Percentiles rank a stretch among this genome's conserved stretches.
Evolutionary conservation across 805 yeast species (phyloP).

Genomic region (Wickerhamomyces hampshirensis): DNA sequence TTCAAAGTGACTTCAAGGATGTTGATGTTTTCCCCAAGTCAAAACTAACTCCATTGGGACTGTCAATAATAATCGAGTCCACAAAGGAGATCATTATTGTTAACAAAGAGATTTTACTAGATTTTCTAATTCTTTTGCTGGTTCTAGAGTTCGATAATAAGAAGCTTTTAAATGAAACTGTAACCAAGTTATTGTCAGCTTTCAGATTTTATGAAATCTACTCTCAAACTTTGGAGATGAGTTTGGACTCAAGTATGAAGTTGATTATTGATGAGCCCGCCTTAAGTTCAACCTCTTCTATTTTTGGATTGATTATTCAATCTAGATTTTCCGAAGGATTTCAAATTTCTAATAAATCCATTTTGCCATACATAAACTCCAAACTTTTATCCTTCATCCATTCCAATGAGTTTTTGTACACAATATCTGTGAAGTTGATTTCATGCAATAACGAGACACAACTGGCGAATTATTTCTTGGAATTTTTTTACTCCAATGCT

Average conservation of each 20-base stretch:
- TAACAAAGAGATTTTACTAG: conserved; percentile 28
- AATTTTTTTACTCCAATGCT: conserved; percentile 15
- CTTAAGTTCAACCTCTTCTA: conserved; percentile 3
- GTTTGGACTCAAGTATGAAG: conserved; percentile 7
- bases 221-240: conserved; percentile 11
- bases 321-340: conserved; percentile 13
- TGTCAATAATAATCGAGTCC: conserved; percentile 23
- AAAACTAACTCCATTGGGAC: conserved; percentile 19
- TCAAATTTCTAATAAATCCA: conserved; percentile 8
- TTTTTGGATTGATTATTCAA: conserved; percentile 11
- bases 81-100: conserved; percentile 25
- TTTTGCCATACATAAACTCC: conserved; percentile 11
- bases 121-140: conserved; percentile 30
- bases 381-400: conserved; percentile 17
- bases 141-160: conserved; percentile 34
- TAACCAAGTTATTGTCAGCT: conserved; percentile 15
- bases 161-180: conserved; percentile 10
- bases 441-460: conserved; percentile 1
- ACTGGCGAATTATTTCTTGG: conserved; percentile 10
- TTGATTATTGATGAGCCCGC: conserved; percentile 21
- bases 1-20: conserved; percentile 13
- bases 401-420: conserved; percentile 14
- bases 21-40: conserved; percentile 8
- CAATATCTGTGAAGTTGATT: conserved; percentile 9
- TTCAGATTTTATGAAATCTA: conserved; percentile 18